Base-by-base conservation (phyloP, 2,329 filamentous ascomycete species). In the Ophiostoma triangulosporum region DNA sequence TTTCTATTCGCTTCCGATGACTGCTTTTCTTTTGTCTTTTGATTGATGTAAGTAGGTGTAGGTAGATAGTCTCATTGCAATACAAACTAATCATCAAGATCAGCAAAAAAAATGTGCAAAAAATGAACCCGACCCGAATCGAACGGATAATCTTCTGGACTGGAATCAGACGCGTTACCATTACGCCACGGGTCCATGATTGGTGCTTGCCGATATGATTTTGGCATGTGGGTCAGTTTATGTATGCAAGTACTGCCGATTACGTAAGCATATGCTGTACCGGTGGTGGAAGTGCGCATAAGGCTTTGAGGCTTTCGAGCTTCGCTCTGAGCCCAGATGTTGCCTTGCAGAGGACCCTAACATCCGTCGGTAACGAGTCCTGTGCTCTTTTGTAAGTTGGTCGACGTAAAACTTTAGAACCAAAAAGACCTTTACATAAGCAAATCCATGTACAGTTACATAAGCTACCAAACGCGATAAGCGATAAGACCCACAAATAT, bases 71-170 rank as follows among this genome's bases (percentile, higher is more conserved):
- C 38, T 9, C 4, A 38, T 11, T 12, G 11, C 24, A 38, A 50
- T 26, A 35, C 14, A 24, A 36, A 12, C 2, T 20, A 29, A 24
- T 20, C 7, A 17, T 2, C 38, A 22, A 22, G 11, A 20, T 36
- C 4, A 35, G 26, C 12, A 27, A 20, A 14, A 26, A 15, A 22
- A 36, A 3, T 3, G 27, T 1, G 26, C 26, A 7, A 50, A 48
- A 50, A 27, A 26, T 36, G 49, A 51, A 51, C 32, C 49, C 12
- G 35, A 36, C 32, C 32, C 49, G 35, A 51, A 51, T 51, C 22
- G 49, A 36, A 51, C 46, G 46, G 46, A 48, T 48, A 48, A 48
- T 48, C 46, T 48, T 48, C 46, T 48, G 46, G 46, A 48, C 46
- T 48, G 46, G 46, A 48, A 48, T 48, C 46, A 48, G 46, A 48